A percentile compares a stretch with the other conserved stretches of the same genome.
phyloP scores from a whole-genome alignment of 768 basidiomycete species.

The Paxillus ammoniavirescens region DNA sequence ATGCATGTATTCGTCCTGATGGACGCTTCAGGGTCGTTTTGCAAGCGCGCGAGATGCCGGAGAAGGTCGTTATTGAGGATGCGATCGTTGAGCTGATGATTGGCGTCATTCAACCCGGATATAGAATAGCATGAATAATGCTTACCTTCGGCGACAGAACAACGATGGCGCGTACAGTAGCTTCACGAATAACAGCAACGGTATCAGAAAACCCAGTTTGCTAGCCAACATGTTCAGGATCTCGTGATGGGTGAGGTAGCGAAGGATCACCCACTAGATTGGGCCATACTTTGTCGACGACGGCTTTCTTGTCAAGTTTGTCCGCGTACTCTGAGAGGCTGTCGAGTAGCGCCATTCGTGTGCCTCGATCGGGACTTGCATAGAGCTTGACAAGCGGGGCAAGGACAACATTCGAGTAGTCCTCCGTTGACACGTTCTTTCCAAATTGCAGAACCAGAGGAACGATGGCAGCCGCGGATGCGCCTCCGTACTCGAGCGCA shows the following conservation, averaged over 20 bases:
- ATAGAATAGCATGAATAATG: neutral
- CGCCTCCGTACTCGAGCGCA: constrained; percentile 76
- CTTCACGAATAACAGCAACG: constrained; percentile 90
- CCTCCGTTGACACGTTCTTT: constrained; percentile 61
- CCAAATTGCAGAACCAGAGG: constrained; percentile 85
- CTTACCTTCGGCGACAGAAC: constrained; percentile 80
- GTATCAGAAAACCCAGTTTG: constrained; percentile 97
- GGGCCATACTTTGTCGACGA: constrained; percentile 90
- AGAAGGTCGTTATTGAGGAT: constrained; percentile 96
- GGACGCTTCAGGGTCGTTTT: constrained; percentile 89
- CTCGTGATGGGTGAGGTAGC: no score
- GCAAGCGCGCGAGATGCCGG: constrained; percentile 88
- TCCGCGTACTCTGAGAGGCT: constrained; percentile 81
- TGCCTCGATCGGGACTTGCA: constrained; percentile 88
- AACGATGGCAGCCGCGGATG: constrained; percentile 72
- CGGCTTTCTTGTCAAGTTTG: constrained; percentile 80
- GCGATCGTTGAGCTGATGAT: constrained; percentile 74
- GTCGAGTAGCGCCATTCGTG: constrained; percentile 91
- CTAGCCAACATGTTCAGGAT: constrained; percentile 36
- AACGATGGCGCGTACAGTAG: constrained; percentile 86
- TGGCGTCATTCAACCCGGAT: constrained; percentile 1
- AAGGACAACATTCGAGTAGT: constrained; percentile 68
- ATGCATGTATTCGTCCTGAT: constrained; percentile 98
- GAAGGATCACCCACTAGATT: constrained; percentile 58
- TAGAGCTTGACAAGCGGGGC: constrained; percentile 82